Evolutionary conservation across 176 grass and related monocot species (phyloP).

Genomic region (Neostapfia colusana): DNA sequence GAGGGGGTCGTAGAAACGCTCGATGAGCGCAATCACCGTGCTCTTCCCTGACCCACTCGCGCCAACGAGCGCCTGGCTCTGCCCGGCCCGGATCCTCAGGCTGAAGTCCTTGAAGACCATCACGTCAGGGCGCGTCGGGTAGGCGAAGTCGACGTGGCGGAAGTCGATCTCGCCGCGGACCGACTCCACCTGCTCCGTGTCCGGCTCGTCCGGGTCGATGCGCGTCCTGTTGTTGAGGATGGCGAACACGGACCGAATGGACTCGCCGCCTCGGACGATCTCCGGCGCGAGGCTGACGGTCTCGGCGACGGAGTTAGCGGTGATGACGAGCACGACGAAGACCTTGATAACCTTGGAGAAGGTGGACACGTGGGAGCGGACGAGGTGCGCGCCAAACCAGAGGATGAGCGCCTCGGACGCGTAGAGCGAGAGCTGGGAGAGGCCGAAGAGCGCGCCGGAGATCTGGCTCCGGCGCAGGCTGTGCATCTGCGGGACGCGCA

Average conservation of each 20-base stretch:
- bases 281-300: constrained; percentile 81
- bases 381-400: constrained; percentile 79
- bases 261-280: constrained; percentile 88
- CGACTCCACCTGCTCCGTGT: constrained; percentile 52
- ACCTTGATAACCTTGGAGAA: constrained; percentile 97
- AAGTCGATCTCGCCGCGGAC: constrained; percentile 78
- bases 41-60: constrained; percentile 80
- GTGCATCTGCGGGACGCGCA: constrained; percentile 66
- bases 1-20: constrained; percentile 84
- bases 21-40: constrained; percentile 66
- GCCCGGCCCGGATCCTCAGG: constrained; percentile 59
- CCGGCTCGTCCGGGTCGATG: constrained; percentile 73
- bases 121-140: constrained; percentile 68
- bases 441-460: constrained; percentile 60
- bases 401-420: constrained; percentile 83
- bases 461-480: constrained; percentile 77
- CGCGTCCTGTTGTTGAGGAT: constrained; percentile 63
- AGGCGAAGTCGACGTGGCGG: constrained; percentile 74
- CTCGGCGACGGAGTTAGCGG: constrained; percentile 90
- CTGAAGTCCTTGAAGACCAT: constrained; percentile 78
- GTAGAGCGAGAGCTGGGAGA: constrained; percentile 76
- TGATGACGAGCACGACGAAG: constrained; percentile 90
- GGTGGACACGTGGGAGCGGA: constrained; percentile 65
- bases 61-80: constrained; percentile 68
- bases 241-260: constrained; percentile 74